A percentile compares a stretch with the other conserved stretches of the same genome.
Evolutionary conservation across 257 asterid genomes (phyloP).

Genomic region (Jacaranda mimosifolia): DNA sequence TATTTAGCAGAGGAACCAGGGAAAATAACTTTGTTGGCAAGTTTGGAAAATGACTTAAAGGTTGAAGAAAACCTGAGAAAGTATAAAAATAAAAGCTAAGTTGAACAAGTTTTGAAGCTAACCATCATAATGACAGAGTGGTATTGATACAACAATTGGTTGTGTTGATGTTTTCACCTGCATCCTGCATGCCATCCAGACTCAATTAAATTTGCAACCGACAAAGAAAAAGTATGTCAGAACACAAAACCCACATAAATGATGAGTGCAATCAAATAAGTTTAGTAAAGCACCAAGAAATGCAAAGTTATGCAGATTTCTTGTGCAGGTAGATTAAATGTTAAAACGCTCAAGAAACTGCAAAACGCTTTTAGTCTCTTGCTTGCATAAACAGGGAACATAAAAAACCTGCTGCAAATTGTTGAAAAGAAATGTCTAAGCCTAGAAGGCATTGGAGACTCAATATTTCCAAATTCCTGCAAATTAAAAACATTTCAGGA

Average conservation of each 20-base stretch:
- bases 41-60: background rate
- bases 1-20: constrained; percentile 21
- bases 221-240: constrained; percentile 21
- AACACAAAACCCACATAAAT: constrained; percentile 6
- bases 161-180: constrained; percentile 88
- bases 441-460: constrained; percentile 93
- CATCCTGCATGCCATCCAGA: constrained; percentile 71
- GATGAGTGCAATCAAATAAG: constrained; percentile 1
- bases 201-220: constrained; percentile 9
- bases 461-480: constrained; percentile 97
- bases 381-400: constrained; percentile 16
- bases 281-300: constrained; percentile 24
- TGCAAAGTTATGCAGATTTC: constrained; percentile 11
- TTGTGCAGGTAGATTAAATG: constrained; percentile 16
- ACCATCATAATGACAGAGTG: constrained; percentile 89
- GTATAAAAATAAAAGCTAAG: constrained; percentile 1
- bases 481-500: constrained; percentile 21
- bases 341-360: constrained; percentile 19
- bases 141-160: constrained; percentile 89
- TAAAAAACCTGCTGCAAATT: constrained; percentile 78
- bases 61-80: constrained; percentile 21
- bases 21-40: background rate
- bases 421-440: constrained; percentile 93
- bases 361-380: constrained; percentile 5
- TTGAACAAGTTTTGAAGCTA: constrained; percentile 46